A percentile compares a stretch with the other conserved stretches of the same genome.
These are phyloP conservation scores for Macrolepiota fuliginosa DNA, from an alignment of 768 basidiomycete genomes.

Conservation along the genomic window DNA sequence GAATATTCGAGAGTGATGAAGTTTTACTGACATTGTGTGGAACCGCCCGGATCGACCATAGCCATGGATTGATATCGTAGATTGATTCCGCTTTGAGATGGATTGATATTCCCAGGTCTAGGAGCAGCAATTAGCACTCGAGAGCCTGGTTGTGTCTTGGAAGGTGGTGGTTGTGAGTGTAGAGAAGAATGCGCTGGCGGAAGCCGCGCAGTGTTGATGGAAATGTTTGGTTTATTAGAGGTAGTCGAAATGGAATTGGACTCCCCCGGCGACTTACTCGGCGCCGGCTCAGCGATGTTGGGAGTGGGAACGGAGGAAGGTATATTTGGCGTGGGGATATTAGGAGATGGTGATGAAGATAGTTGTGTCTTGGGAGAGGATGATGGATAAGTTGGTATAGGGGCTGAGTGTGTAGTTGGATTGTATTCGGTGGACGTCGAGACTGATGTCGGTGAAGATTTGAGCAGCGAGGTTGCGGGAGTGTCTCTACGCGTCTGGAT, in stretches of 20 bases:
- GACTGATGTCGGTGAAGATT: background rate
- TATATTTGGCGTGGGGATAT: slow-evolving; percentile 6
- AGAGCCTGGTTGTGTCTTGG: background rate
- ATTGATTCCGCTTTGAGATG: slow-evolving; percentile 2
- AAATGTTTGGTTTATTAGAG: background rate
- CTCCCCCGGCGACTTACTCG: slow-evolving; percentile 6
- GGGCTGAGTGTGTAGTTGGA: background rate
- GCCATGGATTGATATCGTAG: slow-evolving; percentile 13
- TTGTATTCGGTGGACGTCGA: background rate
- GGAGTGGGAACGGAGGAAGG: slow-evolving; percentile 1
- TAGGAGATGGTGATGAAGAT: background rate
- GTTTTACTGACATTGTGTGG: background rate
- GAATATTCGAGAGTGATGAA: background rate
- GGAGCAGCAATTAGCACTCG: background rate
- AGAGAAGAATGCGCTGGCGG: background rate
- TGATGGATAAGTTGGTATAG: background rate
- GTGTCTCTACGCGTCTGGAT: background rate
- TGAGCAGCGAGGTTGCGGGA: background rate
- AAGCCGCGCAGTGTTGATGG: slow-evolving; percentile 1
- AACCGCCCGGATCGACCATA: slow-evolving; percentile 7
- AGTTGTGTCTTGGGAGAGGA: background rate
- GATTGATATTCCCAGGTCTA: background rate
- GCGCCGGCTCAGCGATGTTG: background rate
- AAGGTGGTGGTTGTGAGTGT: background rate
- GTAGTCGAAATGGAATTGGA: background rate